Evolutionary conservation across 768 basidiomycete genomes (phyloP), one percentile per base, ranked within the genome.

Genomic region (Hygrocybe coccinea): DNA sequence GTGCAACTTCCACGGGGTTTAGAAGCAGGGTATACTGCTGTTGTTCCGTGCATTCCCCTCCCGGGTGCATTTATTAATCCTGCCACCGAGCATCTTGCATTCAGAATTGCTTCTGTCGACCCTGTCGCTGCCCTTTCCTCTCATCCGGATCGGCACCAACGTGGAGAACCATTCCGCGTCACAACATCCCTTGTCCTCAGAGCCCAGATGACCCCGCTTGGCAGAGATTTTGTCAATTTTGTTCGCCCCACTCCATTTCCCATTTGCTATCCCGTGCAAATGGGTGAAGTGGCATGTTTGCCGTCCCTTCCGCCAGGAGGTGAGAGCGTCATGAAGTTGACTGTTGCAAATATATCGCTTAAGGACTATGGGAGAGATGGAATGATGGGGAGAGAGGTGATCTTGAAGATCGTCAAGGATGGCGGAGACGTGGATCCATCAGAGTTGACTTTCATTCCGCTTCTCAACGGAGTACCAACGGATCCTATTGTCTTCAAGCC

Each of bases 241-340:
- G n/a, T 51, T 37, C 11, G 22, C 35, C 50, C 50, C 5, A 34
- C n/a, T 9, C 29, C 35, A 37, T 51, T 51, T 37, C 14, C 15
- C 33, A 51, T 51, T 22, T 34, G 14, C n/a, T 51, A 51, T 36
- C 50, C 50, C 34, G 50, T 51, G 5, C 50, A 51, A 51, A 51
- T 51, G 50, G 29, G 50, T 25, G 25, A 37, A 3, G n/a, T 36
- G 17, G 25, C 50, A 8, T 34, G 35, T 37, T 22, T 51, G 7
- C 35, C 50, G 3, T 51, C 4, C 35, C 25, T 51, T 29, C 35
- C 50, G 15, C 50, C 50, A 5, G 50, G 50, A n/a, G 22, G n/a
- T 14, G 50, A 51, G 22, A 36, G 29, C 29, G 17, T 33, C 12
- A 17, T 51, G 29, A 51, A 36, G 50, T 51, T 51, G 6, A 33